Percentiles rank a stretch among this genome's conserved stretches.
Evolutionary conservation across 108 stramenopile genomes (phyloP).

Genomic region (Pseudonitzschia pungens): DNA sequence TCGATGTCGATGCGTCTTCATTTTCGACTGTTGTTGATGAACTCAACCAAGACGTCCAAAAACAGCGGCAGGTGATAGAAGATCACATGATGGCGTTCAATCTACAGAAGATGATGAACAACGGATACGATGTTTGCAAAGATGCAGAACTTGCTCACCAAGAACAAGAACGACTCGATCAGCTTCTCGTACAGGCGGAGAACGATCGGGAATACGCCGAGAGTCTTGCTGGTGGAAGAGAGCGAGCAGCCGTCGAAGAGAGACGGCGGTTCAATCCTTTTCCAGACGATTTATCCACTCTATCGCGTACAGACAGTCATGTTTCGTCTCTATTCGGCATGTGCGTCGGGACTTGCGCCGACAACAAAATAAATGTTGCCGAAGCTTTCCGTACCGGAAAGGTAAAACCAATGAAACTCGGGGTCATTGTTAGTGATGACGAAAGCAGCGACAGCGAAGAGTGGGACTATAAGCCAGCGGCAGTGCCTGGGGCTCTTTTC

Average conservation of each 20-base stretch:
- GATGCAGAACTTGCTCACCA: conserved; percentile 44
- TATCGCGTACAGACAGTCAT: conserved; percentile 3
- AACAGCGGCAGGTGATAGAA: conserved; percentile 33
- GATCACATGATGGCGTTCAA: conserved; percentile 38
- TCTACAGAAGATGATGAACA: conserved; percentile 24
- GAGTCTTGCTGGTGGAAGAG: conserved; percentile 28
- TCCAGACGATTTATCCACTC: neutral
- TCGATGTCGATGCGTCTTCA: neutral
- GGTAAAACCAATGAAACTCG: conserved; percentile 24
- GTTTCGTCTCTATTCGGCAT: conserved; percentile 40
- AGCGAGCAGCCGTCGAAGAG: conserved; percentile 13
- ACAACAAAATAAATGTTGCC: conserved; percentile 41
- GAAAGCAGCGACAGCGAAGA: conserved; percentile 18
- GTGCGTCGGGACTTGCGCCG: conserved; percentile 31
- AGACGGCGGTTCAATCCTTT: neutral
- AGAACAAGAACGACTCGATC: conserved; percentile 42
- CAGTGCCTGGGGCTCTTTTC: conserved; percentile 4
- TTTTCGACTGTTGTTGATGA: neutral
- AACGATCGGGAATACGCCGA: conserved; percentile 37
- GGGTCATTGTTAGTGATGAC: neutral
- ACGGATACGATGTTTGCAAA: conserved; percentile 36
- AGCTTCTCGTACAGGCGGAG: conserved; percentile 31
- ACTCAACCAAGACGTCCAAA: conserved; percentile 19
- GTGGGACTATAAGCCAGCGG: conserved; percentile 4
- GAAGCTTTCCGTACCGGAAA: conserved; percentile 34